Base-by-base conservation (phyloP, 345 rosid genomes). In the Cardamine chenopodiifolia region DNA sequence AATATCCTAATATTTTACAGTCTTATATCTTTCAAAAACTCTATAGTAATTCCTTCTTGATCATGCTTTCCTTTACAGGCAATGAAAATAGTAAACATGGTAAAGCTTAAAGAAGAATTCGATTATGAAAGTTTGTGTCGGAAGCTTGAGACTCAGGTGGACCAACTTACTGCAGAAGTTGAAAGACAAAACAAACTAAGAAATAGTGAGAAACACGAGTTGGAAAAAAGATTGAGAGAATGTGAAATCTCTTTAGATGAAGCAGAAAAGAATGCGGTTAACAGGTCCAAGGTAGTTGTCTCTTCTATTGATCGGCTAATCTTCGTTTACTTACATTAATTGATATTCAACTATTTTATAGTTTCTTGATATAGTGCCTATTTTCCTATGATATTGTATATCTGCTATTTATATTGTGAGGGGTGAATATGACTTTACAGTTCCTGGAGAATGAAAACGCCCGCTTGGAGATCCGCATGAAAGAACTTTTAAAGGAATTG, bases 51-150 rank as follows among this genome's bases (percentile, higher is more conserved):
- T 45, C 28, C 54, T 42, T 59, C 26, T 84, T 66, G 66, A n/a
- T 39, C 3, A 18, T 22, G 40, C 62, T 20, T 65, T 76, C 47
- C 54, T 67, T 81, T 79, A 79, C 89, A 93, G 98, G 98, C 98
- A 23, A 91, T 91, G 97, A 93, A 89, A 82, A 82, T 93, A 63
- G 93, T 91, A n/a, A 93, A 93, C 79, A 79, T 84, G 91, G 82
- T 89, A 64, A 93, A 91, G 85, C 91, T 91, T 77, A 93, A 86
- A 83, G 97, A 91, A 82, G 98, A 93, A 83, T 87, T 86, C 76
- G 98, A 93, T 70, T 93, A 91, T 68, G 96, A 89, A 87, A 87
- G 97, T 81, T 85, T 89, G 62, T 88, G 94, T 77, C 86, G 94
- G 83, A 85, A 87, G 86, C 94, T 91, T 59, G 89, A 86, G 85